These are phyloP conservation scores for Mollisia scopiformis DNA, from an alignment of 2,329 filamentous ascomycete species.

Conservation along the genomic window DNA sequence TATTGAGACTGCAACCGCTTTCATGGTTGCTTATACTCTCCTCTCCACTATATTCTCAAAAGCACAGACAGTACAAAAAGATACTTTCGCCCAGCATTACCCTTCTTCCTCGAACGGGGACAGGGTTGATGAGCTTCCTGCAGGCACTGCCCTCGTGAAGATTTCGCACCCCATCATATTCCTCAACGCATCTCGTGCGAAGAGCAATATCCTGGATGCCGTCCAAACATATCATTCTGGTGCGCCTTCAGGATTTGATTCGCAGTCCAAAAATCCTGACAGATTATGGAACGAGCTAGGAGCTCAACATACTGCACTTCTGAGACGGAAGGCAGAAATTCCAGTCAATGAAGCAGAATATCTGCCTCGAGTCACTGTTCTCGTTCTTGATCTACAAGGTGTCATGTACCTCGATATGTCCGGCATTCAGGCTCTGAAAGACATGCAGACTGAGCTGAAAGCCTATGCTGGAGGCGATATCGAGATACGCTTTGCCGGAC, in stretches of 20 bases:
- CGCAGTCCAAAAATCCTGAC: background rate
- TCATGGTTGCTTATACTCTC: constrained; percentile 15
- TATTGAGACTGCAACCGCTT: constrained; percentile 17
- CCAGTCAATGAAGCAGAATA: background rate
- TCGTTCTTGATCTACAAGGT: constrained; percentile 15
- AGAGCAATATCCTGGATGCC: constrained; percentile 8
- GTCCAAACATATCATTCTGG: constrained; percentile 6
- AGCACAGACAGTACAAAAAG: background rate
- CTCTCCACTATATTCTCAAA: constrained; percentile 15
- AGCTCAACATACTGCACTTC: background rate
- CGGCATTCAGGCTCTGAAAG: constrained; percentile 18
- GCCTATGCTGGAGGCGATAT: constrained; percentile 7
- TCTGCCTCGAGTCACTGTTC: constrained; percentile 2
- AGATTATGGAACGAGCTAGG: constrained; percentile 2
- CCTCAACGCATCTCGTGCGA: constrained; percentile 15
- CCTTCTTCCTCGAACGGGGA: background rate
- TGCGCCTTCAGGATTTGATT: background rate
- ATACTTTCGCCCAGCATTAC: background rate
- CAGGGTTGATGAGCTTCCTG: background rate
- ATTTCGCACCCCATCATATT: constrained; percentile 15
- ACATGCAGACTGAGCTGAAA: constrained; percentile 9
- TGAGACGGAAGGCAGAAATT: constrained; percentile 4
- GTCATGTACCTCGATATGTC: constrained; percentile 19
- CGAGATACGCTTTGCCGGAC: constrained; percentile 17
- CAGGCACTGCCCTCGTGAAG: constrained; percentile 1